phyloP scores from a whole-genome alignment of 1,139 yeast species.

The Suhomyces atakaporum region DNA sequence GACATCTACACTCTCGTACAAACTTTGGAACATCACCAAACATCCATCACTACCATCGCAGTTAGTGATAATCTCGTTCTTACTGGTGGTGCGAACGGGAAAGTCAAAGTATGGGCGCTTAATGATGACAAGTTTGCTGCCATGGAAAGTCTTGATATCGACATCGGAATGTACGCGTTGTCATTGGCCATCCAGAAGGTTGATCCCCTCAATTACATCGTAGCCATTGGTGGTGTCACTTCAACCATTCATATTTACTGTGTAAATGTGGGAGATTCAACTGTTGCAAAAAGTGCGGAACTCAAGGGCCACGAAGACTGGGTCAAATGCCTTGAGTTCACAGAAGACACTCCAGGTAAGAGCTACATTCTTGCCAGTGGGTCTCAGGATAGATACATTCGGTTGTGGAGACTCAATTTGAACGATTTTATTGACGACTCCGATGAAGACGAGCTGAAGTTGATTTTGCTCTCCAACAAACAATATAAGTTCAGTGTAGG shows the following conservation, averaged over 20 bases:
- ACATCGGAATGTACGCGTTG: conserved; percentile 63
- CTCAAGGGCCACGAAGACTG: conserved; percentile 93
- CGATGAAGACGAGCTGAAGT: conserved; percentile 55
- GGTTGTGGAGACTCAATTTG: conserved; percentile 75
- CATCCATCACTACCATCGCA: conserved; percentile 54
- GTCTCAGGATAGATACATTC: conserved; percentile 84
- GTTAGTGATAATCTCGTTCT: conserved; percentile 43
- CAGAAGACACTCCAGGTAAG: conserved; percentile 47
- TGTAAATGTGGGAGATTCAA: conserved; percentile 26
- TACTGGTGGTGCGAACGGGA: conserved; percentile 71
- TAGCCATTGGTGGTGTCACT: conserved; percentile 86
- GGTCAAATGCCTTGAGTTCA: conserved; percentile 74
- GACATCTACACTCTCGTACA: conserved; percentile 30
- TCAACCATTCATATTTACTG: conserved; percentile 58
- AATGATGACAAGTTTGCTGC: conserved; percentile 23
- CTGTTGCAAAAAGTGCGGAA: conserved; percentile 47
- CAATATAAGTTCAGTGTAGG: conserved; percentile 57
- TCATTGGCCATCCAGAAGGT: conserved; percentile 56
- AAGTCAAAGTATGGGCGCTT: conserved; percentile 52
- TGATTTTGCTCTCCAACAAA: conserved; percentile 62
- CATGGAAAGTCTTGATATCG: conserved; percentile 39
- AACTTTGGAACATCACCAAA: conserved; percentile 39
- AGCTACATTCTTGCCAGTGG: conserved; percentile 75
- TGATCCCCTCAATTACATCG: conserved; percentile 39
- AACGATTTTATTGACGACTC: conserved; percentile 59